These are phyloP conservation scores for Lachancea quebecensis DNA, from an alignment of 805 yeast genomes.

Conservation along the genomic window DNA sequence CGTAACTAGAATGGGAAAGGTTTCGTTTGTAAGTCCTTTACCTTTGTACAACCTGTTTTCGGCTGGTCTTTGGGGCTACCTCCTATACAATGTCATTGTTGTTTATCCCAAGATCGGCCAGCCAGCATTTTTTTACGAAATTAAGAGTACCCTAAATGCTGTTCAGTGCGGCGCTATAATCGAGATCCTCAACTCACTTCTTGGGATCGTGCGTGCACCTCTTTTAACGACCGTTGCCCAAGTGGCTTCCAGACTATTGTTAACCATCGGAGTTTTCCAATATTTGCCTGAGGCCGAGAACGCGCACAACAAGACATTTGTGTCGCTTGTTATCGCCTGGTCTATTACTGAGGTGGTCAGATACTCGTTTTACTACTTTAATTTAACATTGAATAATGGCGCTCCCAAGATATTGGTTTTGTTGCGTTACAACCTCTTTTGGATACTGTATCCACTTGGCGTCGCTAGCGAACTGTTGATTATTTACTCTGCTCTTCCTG, in stretches of 20 bases:
- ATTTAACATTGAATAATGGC: slow-evolving; percentile 18
- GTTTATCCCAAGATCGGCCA: slow-evolving; percentile 47
- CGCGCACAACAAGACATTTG: slow-evolving; percentile 45
- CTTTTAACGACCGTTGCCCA: slow-evolving; percentile 78
- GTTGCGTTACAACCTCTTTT: slow-evolving; percentile 78
- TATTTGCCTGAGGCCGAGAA: slow-evolving; percentile 63
- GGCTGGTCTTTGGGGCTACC: slow-evolving; percentile 47
- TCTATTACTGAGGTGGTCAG: slow-evolving; percentile 88
- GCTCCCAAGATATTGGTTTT: slow-evolving; percentile 64
- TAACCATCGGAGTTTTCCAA: slow-evolving; percentile 77
- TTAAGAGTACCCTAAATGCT: slow-evolving; percentile 50
- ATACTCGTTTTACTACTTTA: slow-evolving; percentile 62
- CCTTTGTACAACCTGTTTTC: slow-evolving; percentile 47
- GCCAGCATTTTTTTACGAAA: slow-evolving; percentile 54
- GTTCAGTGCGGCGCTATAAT: slow-evolving; percentile 76
- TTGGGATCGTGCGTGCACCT: slow-evolving; percentile 83
- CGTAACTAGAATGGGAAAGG: slow-evolving; percentile 15
- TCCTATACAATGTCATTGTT: slow-evolving; percentile 39
- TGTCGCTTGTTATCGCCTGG: slow-evolving; percentile 77
- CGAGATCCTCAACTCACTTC: slow-evolving; percentile 70
- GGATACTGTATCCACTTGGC: slow-evolving; percentile 82
- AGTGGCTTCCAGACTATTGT: slow-evolving; percentile 74
- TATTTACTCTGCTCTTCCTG: slow-evolving; percentile 62
- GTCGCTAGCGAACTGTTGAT: slow-evolving; percentile 77
- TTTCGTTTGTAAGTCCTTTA: slow-evolving; percentile 27